Base-by-base conservation (phyloP, 768 basidiomycete genomes). In the Suillus brevipes region DNA sequence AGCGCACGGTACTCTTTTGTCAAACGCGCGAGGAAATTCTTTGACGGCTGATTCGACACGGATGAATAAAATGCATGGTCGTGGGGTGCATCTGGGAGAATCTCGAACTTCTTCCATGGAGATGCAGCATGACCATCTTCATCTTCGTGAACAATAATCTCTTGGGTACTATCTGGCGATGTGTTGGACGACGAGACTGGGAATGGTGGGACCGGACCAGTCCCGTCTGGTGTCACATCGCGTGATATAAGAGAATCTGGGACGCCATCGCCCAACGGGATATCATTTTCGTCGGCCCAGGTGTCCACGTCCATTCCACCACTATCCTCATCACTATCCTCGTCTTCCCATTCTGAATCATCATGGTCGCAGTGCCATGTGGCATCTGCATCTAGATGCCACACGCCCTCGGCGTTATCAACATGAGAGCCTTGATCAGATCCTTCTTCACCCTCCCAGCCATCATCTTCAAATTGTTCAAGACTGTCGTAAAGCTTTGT, bases 31-130 rank as follows among this genome's bases (percentile, higher is more conserved):
- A 92, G 80, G 77, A 95, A 98, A 16, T 81, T 70, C 71, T 90
- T 92, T 8, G 89, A 87, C 4, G 90, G 88, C 65, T 88, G 87
- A 10, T 84, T 79, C 25, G 87, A 83, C 3, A 84, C 67, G 20
- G 87, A 84, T 38, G 82, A 82, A 73, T 85, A 85, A 77, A 90
- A 98, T 2, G 92, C 89, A 69, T 98, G 95, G 71, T 97, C 96
- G 56, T 68, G 69, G 28, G 95, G 95, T 18, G 90, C 89, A 40
- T 85, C 83, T 38, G 92, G 76, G 31, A 94, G 79, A 50, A 97
- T 79, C 62, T 89, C 88, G 71, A 98, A 98, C n/a, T 88, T 86
- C 68, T 87, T 87, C 94, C 93, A 95, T 47, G 79, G 68, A 9
- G 78, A 72, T n/a, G 81, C 79, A 4, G 77, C 74, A 23, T 81